Percentiles rank a stretch among this genome's conserved stretches.
Conservation (phyloP, 345 rosid genomes). For the Eucalyptus tenuipes region DNA sequence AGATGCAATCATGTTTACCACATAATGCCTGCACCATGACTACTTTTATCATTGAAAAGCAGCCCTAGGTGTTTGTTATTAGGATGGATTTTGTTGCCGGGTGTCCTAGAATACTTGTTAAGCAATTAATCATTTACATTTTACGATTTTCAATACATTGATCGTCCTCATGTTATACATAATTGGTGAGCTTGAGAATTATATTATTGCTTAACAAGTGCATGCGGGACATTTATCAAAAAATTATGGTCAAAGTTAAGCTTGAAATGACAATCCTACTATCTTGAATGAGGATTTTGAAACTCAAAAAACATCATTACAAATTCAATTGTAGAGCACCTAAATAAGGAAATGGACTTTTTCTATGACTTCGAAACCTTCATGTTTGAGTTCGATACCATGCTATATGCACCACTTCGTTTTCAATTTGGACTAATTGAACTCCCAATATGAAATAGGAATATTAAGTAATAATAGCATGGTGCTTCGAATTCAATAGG, state of each 20-base stretch:
- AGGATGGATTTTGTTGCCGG: neutral
- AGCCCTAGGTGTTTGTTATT: neutral
- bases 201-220: neutral
- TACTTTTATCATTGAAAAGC: neutral
- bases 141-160: neutral
- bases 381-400: neutral
- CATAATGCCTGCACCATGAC: neutral
- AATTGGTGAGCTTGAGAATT: neutral
- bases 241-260: neutral
- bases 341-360: neutral
- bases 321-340: neutral
- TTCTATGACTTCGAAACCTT: neutral
- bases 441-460: neutral
- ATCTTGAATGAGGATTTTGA: fast-evolving
- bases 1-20: neutral
- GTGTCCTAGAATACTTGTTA: neutral
- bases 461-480: neutral
- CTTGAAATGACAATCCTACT: fast-evolving
- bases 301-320: neutral
- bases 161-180: neutral
- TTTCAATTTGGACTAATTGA: neutral
- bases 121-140: neutral
- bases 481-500: neutral
- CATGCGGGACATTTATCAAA: fast-evolving
- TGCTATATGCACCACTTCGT: neutral